A percentile compares a stretch with the other conserved stretches of the same genome.
These are phyloP conservation scores for Pilasporangium apinafurcum DNA, from an alignment of 352 stramenopile genomes.

Conservation along the genomic window DNA sequence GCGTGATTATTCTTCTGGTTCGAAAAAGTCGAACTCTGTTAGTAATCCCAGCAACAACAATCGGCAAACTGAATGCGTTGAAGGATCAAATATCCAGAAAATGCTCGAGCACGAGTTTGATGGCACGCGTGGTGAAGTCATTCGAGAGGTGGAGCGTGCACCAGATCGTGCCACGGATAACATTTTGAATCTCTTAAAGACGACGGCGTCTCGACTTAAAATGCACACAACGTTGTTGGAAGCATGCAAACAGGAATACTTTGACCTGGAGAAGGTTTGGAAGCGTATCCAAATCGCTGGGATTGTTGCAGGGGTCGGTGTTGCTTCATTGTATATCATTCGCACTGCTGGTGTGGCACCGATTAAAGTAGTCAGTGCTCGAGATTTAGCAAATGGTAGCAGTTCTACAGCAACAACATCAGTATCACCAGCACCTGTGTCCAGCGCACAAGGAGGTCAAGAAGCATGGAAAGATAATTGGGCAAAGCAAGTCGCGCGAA, in stretches of 20 bases:
- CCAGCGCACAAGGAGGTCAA: slow-evolving; percentile 5
- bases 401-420: slow-evolving; percentile 3
- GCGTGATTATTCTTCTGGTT: slow-evolving; percentile 9
- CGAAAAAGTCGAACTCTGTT: slow-evolving; percentile 1
- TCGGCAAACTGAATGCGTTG: slow-evolving; percentile 11
- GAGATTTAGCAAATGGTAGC: slow-evolving; percentile 8
- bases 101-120: slow-evolving; percentile 87
- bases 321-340: slow-evolving; percentile 71
- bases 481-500: slow-evolving; percentile 66
- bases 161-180: slow-evolving; percentile 83
- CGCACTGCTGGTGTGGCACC: slow-evolving; percentile 44
- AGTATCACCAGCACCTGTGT: neutral
- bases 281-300: slow-evolving; percentile 64
- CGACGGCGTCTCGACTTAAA: slow-evolving; percentile 72
- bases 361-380: slow-evolving; percentile 19
- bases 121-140: slow-evolving; percentile 75
- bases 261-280: slow-evolving; percentile 66
- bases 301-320: slow-evolving; percentile 47
- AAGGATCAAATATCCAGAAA: slow-evolving; percentile 33
- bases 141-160: slow-evolving; percentile 74
- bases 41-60: neutral
- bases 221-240: slow-evolving; percentile 82
- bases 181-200: slow-evolving; percentile 73
- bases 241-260: slow-evolving; percentile 71
- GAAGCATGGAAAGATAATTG: slow-evolving; percentile 70